phyloP scores from a whole-genome alignment of 2,329 filamentous ascomycete species.

The Fusarium penzigii region DNA sequence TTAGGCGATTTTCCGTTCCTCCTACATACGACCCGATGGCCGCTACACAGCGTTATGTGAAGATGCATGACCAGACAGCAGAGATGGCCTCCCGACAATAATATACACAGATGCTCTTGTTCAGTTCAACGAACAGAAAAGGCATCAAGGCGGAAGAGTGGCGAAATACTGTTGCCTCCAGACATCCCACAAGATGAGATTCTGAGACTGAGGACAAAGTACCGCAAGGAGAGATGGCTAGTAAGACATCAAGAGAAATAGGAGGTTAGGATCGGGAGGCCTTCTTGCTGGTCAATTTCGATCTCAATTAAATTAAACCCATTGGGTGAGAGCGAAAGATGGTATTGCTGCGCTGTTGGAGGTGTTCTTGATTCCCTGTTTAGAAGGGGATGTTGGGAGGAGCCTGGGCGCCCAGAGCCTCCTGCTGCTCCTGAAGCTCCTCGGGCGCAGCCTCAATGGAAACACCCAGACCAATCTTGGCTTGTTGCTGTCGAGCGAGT shows the following conservation, averaged over 20 bases:
- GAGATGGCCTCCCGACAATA: conserved; percentile 23
- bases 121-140: conserved; percentile 6
- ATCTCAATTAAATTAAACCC: conserved; percentile 31
- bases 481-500: conserved; percentile 70
- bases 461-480: conserved; percentile 92
- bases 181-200: neutral
- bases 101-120: conserved; percentile 30
- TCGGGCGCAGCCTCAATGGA: conserved; percentile 85
- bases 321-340: conserved; percentile 22
- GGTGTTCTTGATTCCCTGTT: conserved; percentile 24
- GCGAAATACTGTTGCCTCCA: neutral
- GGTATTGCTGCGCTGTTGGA: conserved; percentile 16
- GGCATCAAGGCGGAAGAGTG: neutral
- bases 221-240: conserved; percentile 22
- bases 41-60: conserved; percentile 10
- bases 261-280: conserved; percentile 19
- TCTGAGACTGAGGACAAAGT: neutral
- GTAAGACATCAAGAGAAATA: conserved; percentile 32
- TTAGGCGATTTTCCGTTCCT: neutral
- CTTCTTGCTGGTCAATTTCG: conserved; percentile 25
- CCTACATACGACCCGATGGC: conserved; percentile 2
- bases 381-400: conserved; percentile 67
- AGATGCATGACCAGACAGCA: conserved; percentile 13
- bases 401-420: conserved; percentile 53
- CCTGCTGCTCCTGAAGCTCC: conserved; percentile 84